Percentiles rank a stretch among this genome's conserved stretches.
phyloP scores from a whole-genome alignment of 768 basidiomycete species.

The Amyloporia xantha region DNA sequence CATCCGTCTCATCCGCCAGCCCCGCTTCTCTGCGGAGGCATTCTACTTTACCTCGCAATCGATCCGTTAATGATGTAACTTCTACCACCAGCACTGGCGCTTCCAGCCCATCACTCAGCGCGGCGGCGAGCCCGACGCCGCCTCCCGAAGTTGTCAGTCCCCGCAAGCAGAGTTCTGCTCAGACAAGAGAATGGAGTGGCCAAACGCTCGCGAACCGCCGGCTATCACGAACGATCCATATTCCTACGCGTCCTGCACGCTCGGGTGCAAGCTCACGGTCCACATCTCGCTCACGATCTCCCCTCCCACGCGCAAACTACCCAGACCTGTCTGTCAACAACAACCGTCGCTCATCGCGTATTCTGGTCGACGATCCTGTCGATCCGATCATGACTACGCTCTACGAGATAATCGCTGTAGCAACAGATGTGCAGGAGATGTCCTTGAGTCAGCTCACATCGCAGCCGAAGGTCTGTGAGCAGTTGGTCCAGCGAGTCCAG shows the following conservation, averaged over 20 bases:
- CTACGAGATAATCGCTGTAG: slow-evolving; percentile 88
- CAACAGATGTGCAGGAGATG: slow-evolving; percentile 91
- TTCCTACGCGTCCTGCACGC: slow-evolving; percentile 54
- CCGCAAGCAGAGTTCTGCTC: slow-evolving; percentile 49
- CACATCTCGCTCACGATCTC: slow-evolving; percentile 91
- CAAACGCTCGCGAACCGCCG: slow-evolving; percentile 58
- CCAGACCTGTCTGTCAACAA: slow-evolving; percentile 56
- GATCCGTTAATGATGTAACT: slow-evolving; percentile 46
- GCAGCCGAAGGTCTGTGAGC: slow-evolving; percentile 77
- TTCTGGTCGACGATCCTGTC: slow-evolving; percentile 77
- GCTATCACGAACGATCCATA: slow-evolving; percentile 81
- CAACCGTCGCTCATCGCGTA: slow-evolving; percentile 74
- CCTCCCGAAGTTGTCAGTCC: slow-evolving; percentile 60
- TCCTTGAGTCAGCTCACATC: slow-evolving; percentile 79
- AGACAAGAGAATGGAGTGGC: slow-evolving; percentile 45
- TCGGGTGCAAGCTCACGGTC: slow-evolving; percentile 88
- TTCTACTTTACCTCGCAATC: slow-evolving; percentile 61
- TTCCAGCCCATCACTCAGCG: slow-evolving; percentile 44
- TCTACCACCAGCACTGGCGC: slow-evolving; percentile 46
- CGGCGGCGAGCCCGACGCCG: slow-evolving; percentile 29
- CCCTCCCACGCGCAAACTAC: slow-evolving; percentile 70
- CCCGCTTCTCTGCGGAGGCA: slow-evolving; percentile 67
- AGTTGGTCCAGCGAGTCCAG: slow-evolving; percentile 86
- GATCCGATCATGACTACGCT: slow-evolving; percentile 87
- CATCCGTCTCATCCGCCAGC: slow-evolving; percentile 61